phyloP scores from a whole-genome alignment of 2,329 filamentous ascomycete genomes.

The Fusarium sp. region DNA sequence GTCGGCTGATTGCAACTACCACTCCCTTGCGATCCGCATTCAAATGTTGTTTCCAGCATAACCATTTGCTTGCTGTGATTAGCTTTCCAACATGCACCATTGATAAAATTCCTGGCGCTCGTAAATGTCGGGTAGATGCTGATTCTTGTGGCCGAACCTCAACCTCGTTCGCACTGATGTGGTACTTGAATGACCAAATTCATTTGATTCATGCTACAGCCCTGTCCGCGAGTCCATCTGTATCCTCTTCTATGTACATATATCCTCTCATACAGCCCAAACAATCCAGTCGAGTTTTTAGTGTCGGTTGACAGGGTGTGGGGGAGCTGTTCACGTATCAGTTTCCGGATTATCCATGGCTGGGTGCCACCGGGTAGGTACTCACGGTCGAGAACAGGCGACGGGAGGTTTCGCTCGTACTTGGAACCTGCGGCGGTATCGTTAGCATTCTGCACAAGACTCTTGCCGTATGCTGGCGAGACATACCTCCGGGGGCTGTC shows the following conservation, averaged over 20 bases:
- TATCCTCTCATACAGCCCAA: conserved; percentile 15
- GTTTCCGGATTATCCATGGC: not conserved
- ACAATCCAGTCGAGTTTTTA: conserved; percentile 25
- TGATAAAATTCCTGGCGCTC: not conserved
- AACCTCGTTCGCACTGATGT: not conserved
- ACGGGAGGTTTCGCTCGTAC: conserved; percentile 92
- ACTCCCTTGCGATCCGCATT: not conserved
- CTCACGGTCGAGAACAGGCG: conserved; percentile 84
- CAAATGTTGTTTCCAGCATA: not conserved
- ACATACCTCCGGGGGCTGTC: conserved; percentile 89
- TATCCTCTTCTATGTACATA: conserved; percentile 41
- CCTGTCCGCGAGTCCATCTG: conserved; percentile 16
- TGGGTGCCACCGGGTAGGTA: conserved; percentile 40
- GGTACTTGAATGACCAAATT: conserved; percentile 18
- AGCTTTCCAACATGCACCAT: not conserved
- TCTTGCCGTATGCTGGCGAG: not conserved
- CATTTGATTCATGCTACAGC: conserved; percentile 27
- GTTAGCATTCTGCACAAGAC: conserved; percentile 19
- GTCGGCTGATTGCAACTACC: too few relatives aligned
- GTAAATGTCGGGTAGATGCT: not conserved
- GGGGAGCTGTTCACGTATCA: conserved; percentile 44
- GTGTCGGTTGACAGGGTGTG: conserved; percentile 44
- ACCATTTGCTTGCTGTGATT: not conserved
- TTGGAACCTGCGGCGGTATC: conserved; percentile 76
- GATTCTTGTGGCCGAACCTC: not conserved